These are phyloP conservation scores for Quercus tomentella DNA, from an alignment of 331 rosid species.

Conservation along the genomic window DNA sequence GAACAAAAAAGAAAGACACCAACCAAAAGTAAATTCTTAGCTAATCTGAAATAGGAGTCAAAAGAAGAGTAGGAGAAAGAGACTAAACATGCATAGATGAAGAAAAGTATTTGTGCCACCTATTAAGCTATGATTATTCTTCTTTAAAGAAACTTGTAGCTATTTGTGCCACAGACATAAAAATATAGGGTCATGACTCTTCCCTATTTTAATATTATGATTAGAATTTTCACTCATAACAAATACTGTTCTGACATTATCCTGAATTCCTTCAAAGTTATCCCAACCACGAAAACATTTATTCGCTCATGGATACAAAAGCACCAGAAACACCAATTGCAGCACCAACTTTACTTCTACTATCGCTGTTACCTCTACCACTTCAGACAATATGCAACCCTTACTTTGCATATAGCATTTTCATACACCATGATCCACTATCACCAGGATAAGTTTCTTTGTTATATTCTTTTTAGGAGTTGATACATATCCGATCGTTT, in stretches of 20 bases:
- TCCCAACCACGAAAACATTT: background rate
- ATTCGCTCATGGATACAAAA: background rate
- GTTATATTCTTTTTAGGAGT: background rate
- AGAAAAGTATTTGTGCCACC: conserved; percentile 14
- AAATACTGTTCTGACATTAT: conserved; percentile 2
- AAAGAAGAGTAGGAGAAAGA: conserved; percentile 7
- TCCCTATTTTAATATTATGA: no score
- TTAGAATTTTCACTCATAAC: no score
- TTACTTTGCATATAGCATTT: background rate
- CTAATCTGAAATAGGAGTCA: background rate
- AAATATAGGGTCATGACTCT: no score
- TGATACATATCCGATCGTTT: background rate
- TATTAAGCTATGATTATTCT: conserved; percentile 17
- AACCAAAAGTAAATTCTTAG: background rate
- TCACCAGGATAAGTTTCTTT: background rate
- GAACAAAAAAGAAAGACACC: background rate
- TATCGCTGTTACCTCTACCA: background rate
- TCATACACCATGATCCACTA: background rate
- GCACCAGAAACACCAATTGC: background rate
- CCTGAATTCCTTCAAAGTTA: background rate
- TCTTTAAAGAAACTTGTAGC: conserved; percentile 22
- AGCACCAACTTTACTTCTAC: background rate
- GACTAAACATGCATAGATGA: conserved; percentile 13
- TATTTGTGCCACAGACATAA: background rate
- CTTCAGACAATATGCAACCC: background rate